These are phyloP conservation scores for Hypholoma fasciculare DNA, from an alignment of 768 basidiomycete genomes.

Conservation along the genomic window DNA sequence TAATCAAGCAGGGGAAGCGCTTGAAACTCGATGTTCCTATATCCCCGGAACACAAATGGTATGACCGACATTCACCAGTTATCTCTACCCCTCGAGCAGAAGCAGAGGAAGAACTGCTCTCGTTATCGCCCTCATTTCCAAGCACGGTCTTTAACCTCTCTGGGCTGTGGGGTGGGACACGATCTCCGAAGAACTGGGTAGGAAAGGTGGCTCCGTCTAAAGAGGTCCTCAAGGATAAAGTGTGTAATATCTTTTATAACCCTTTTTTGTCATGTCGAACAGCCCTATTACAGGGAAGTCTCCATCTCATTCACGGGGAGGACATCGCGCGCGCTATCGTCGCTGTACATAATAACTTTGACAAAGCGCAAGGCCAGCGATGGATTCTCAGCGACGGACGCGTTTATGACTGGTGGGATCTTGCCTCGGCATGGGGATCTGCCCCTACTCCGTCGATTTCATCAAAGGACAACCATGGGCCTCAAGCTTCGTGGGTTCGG, in stretches of 20 bases:
- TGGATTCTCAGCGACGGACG: constrained; percentile 58
- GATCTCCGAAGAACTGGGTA: constrained; percentile 53
- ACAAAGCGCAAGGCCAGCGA: constrained; percentile 47
- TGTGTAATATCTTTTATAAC: constrained; percentile 17
- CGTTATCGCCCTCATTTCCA: constrained; percentile 33
- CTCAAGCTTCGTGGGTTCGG: constrained; percentile 52
- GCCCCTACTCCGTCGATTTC: neutral
- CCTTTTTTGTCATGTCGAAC: neutral
- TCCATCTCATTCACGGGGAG: constrained; percentile 62
- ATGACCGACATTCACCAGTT: constrained; percentile 52
- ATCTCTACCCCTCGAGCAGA: constrained; percentile 42
- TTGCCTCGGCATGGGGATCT: constrained; percentile 55
- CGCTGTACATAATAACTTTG: constrained; percentile 49
- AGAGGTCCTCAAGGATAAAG: constrained; percentile 51
- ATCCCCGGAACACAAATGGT: constrained; percentile 34
- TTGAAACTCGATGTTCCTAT: constrained; percentile 9
- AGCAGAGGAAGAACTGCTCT: constrained; percentile 57
- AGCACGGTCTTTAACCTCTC: constrained; percentile 62
- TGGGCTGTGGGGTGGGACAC: constrained; percentile 62
- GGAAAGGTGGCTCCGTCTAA: constrained; percentile 53
- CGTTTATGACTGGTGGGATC: constrained; percentile 71
- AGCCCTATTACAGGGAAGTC: constrained; percentile 39
- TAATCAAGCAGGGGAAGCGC: constrained; percentile 12
- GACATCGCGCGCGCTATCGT: constrained; percentile 62
- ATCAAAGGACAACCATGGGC: constrained; percentile 26